Conservation (phyloP, 139 green algal genomes). For the Chlamydomonas applanata region DNA sequence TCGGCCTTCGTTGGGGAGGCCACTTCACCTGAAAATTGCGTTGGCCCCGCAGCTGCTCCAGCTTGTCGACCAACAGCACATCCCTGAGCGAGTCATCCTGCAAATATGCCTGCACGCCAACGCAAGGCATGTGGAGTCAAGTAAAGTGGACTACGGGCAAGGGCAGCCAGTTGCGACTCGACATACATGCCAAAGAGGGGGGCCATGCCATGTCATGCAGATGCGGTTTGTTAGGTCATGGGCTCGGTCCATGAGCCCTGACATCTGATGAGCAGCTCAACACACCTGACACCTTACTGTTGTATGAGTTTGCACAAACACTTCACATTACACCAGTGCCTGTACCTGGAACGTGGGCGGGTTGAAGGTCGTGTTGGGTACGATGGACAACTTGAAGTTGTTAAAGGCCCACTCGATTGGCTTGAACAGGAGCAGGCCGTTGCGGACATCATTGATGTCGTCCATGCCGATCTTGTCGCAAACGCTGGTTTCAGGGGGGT, state of each 20-base stretch:
- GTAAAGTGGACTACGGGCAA: too few relatives aligned
- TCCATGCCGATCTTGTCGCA: neutral
- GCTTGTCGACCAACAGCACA: conserved; percentile 11
- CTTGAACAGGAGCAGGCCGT: conserved; percentile 21
- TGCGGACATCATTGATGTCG: conserved; percentile 20
- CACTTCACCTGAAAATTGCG: neutral
- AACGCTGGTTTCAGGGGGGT: neutral
- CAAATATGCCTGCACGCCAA: conserved; percentile 6
- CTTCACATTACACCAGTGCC: neutral
- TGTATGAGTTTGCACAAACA: neutral
- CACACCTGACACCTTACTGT: too few relatives aligned
- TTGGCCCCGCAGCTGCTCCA: conserved; percentile 13
- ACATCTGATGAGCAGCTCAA: too few relatives aligned
- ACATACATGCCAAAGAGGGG: too few relatives aligned
- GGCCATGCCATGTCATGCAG: too few relatives aligned
- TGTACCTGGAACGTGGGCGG: conserved; percentile 3
- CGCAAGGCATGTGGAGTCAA: neutral
- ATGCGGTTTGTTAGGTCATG: too few relatives aligned
- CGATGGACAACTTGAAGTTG: conserved; percentile 9
- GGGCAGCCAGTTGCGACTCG: too few relatives aligned
- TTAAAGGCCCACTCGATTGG: conserved; percentile 20
- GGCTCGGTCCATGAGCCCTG: too few relatives aligned
- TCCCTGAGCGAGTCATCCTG: conserved; percentile 6
- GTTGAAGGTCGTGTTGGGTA: conserved; percentile 1
- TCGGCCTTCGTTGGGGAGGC: neutral